Base-by-base conservation (phyloP, 495 filamentous ascomycete genomes). In the Neurospora sp. region DNA sequence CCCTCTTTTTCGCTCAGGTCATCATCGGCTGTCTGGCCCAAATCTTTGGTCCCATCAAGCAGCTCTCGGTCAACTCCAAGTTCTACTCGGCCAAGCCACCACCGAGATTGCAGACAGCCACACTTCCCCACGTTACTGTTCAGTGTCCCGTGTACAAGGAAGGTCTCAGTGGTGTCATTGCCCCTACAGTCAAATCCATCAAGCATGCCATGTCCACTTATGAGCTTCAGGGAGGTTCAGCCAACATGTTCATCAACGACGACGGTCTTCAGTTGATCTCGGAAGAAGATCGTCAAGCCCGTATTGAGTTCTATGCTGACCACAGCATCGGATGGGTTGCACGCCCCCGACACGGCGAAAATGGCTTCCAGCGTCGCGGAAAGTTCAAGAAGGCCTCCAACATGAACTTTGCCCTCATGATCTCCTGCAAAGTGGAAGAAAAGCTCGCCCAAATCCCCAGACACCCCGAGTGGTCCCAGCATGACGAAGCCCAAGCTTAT, bases 251-350 rank as follows among this genome's bases (percentile, higher is more conserved):
- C 76, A 86, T 94, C 82, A 93, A 94, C 79, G 92, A 94, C 77
- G 92, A 94, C 76, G 92, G 92, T 72, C 82, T 94, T 48, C 92
- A 93, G 78, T 82, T 93, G 20, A 85, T 92, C 71, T 80, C 82
- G 39, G 90, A 91, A 73, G 89, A 92, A 72, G 90, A 92, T 48
- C 85, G 90, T 70, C 85, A 83, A 69, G 88, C 86, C 3, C 87
- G 91, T 71, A 91, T 92, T 72, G 90, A 93, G 73, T 89, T 89
- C 74, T 89, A 89, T 74, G 85, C 86, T 69, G 89, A 92, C 76
- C 88, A 94, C 80, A 91, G 87, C 81, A 94, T 94, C 77, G 92
- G 92, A 54, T 94, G 92, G 92, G 89, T 90, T 27, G 90, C 92
- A 14, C 87, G 92, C 35, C 92, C 92, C n/a, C 85, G 83, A 71